Percentiles rank a stretch among this genome's conserved stretches.
Conservation (phyloP, 306 rosid species). For the Calophaca sinica region DNA sequence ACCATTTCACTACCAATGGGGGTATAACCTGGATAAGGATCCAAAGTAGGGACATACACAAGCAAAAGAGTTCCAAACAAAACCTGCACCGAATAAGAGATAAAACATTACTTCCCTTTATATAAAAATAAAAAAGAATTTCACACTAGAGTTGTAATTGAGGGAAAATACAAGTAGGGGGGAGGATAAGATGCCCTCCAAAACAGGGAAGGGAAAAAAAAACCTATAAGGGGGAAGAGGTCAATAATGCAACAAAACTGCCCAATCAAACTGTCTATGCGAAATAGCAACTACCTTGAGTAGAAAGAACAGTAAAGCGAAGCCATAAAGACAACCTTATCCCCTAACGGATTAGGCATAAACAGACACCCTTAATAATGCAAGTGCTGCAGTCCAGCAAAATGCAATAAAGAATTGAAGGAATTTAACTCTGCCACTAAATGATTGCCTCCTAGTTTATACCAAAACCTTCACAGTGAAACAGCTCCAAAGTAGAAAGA, state of each 20-base stretch:
- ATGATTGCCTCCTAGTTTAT: too few species aligned
- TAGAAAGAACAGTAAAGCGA: slow-evolving; percentile 2
- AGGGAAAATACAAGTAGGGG: slow-evolving; percentile 18
- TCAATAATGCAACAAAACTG: slow-evolving; percentile 15
- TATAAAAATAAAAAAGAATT: background rate
- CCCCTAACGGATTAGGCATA: slow-evolving; percentile 16
- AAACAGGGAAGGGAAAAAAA: background rate
- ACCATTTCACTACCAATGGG: slow-evolving; percentile 66
- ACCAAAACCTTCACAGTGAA: too few species aligned
- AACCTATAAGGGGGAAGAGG: background rate
- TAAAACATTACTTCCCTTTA: slow-evolving; percentile 26
- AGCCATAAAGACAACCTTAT: slow-evolving; percentile 13
- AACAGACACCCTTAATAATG: slow-evolving; percentile 13
- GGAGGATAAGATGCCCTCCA: slow-evolving; percentile 12
- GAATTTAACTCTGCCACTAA: too few species aligned
- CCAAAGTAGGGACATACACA: slow-evolving; percentile 77
- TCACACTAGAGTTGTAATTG: slow-evolving; percentile 18
- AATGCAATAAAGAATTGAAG: slow-evolving; percentile 3
- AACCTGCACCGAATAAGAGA: slow-evolving; percentile 64
- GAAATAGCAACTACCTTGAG: slow-evolving; percentile 11
- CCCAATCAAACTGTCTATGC: slow-evolving; percentile 21
- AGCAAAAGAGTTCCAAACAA: slow-evolving; percentile 84
- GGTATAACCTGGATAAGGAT: slow-evolving; percentile 83
- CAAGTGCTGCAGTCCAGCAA: background rate
- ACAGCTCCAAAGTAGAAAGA: too few species aligned